These are phyloP conservation scores for Fragaria vesca DNA, from an alignment of 306 rosid species.

Conservation along the genomic window DNA sequence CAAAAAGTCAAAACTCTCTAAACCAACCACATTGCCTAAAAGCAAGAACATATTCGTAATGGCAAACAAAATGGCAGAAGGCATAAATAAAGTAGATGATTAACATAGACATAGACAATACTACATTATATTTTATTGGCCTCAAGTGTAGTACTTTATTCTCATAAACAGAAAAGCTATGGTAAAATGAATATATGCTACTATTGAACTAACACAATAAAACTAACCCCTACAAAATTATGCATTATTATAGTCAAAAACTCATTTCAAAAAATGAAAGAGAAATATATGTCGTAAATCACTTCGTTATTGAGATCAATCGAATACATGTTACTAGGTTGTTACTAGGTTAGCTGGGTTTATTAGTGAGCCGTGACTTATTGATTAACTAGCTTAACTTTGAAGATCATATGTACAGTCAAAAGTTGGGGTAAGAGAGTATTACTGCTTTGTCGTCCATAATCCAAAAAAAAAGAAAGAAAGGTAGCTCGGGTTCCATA, in stretches of 20 bases:
- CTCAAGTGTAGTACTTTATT: background rate
- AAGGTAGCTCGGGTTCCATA: too few relatives aligned
- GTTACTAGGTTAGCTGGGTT: too few relatives aligned
- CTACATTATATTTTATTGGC: background rate
- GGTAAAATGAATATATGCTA: background rate
- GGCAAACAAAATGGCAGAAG: slow-evolving; percentile 4
- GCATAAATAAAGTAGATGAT: slow-evolving; percentile 2
- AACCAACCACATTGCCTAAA: slow-evolving; percentile 19
- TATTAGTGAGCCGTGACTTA: too few relatives aligned
- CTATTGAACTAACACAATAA: background rate
- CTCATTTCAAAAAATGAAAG: too few relatives aligned
- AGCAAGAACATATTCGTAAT: slow-evolving; percentile 16
- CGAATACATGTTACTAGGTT: too few relatives aligned
- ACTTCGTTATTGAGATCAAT: background rate
- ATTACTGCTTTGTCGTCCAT: too few relatives aligned
- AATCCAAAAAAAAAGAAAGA: too few relatives aligned
- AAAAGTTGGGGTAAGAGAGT: too few relatives aligned
- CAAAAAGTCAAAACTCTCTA: slow-evolving; percentile 6
- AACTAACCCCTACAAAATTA: background rate
- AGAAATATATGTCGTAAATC: too few relatives aligned
- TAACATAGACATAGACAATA: background rate
- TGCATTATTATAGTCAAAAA: background rate
- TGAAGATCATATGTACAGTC: too few relatives aligned
- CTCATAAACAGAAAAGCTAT: background rate
- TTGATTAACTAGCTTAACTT: too few relatives aligned